A percentile compares a stretch with the other conserved stretches of the same genome.
Conservation (phyloP, 2,329 filamentous ascomycete species). For the Penicillium occitanis region DNA sequence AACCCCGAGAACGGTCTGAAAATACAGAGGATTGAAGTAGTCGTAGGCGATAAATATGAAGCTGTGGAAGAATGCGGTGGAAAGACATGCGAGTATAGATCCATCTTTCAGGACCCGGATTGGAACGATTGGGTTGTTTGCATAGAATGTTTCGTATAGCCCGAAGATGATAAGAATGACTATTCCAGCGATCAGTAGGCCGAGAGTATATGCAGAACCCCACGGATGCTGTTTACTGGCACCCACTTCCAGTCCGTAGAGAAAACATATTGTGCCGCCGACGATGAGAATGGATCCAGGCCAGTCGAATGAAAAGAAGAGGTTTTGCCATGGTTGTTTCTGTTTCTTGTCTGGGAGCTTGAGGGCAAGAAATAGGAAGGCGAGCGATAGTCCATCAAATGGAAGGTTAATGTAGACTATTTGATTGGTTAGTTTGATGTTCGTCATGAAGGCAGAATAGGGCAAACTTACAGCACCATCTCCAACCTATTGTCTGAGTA, state of each 20-base stretch:
- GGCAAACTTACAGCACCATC: slow-evolving; percentile 48
- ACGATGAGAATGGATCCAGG: slow-evolving; percentile 60
- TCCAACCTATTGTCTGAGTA: slow-evolving; percentile 41
- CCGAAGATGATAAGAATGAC: slow-evolving; percentile 64
- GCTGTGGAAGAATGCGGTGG: slow-evolving; percentile 64
- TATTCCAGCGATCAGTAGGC: slow-evolving; percentile 68
- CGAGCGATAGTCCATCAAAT: slow-evolving; percentile 10
- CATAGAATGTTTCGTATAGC: slow-evolving; percentile 66
- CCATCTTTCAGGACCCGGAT: slow-evolving; percentile 62
- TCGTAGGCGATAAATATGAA: slow-evolving; percentile 67
- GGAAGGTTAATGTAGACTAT: slow-evolving; percentile 15
- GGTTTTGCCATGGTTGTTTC: slow-evolving; percentile 11
- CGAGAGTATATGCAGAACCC: slow-evolving; percentile 68
- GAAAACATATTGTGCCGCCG: slow-evolving; percentile 74
- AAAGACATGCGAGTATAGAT: slow-evolving; percentile 62
- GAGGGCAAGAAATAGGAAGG: slow-evolving; percentile 7
- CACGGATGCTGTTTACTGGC: slow-evolving; percentile 66
- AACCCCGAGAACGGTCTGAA: slow-evolving; percentile 65
- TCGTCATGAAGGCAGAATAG: background rate
- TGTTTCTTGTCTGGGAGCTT: slow-evolving; percentile 1
- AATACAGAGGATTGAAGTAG: slow-evolving; percentile 76
- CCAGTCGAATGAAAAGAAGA: slow-evolving; percentile 38
- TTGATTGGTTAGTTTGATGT: background rate
- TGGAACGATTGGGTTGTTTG: slow-evolving; percentile 70
- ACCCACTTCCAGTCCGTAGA: slow-evolving; percentile 76